These are phyloP conservation scores for Dryas octopetala DNA, from an alignment of 306 rosid genomes.

Conservation along the genomic window DNA sequence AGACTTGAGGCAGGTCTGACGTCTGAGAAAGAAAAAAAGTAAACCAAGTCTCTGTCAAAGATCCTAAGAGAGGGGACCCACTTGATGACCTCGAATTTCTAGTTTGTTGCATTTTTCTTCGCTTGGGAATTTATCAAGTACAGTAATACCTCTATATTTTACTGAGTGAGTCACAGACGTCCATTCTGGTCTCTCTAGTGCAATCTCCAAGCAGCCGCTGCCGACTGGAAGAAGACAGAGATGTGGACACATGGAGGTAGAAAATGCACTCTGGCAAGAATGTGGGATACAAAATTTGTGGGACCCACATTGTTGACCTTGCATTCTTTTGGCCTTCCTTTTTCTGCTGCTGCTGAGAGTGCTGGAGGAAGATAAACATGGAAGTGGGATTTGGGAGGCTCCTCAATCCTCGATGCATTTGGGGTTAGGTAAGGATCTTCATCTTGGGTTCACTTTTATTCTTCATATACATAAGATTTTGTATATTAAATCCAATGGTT, in stretches of 20 bases:
- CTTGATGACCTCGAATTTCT: background rate
- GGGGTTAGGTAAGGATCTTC: background rate
- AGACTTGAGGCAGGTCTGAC: background rate
- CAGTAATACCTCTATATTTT: background rate
- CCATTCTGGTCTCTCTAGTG: background rate
- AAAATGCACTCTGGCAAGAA: background rate
- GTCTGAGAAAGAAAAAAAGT: background rate
- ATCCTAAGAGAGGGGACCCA: background rate
- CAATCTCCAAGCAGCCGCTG: background rate
- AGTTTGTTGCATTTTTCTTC: background rate
- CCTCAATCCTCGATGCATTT: background rate
- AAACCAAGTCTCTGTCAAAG: background rate
- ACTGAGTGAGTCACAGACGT: background rate
- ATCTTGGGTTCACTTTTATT: background rate
- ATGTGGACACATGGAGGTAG: background rate
- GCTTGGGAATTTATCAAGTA: background rate
- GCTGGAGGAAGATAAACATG: background rate
- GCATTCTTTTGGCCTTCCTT: background rate
- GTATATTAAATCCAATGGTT: too few relatives aligned
- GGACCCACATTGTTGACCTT: background rate
- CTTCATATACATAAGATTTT: background rate
- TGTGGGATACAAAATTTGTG: background rate
- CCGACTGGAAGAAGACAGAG: background rate
- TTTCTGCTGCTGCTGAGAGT: too few relatives aligned
- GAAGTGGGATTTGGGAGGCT: background rate